Evolutionary conservation across 345 rosid species (phyloP).

Genomic region (Populus simonii): DNA sequence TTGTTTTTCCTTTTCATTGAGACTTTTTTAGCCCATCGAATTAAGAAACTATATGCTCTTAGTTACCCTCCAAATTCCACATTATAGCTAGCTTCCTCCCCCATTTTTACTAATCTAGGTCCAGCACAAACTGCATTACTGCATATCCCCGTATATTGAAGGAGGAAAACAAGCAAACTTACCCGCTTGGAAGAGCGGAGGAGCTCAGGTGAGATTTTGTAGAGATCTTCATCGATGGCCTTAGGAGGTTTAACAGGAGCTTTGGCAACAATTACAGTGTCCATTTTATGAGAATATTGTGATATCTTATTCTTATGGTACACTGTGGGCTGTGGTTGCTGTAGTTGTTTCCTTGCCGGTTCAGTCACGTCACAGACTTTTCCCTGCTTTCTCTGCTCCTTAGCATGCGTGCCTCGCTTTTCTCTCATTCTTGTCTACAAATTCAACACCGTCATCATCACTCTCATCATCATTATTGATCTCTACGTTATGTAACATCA

Average conservation of each 20-base stretch:
- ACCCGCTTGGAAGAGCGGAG: slow-evolving; percentile 40
- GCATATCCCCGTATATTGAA: too few relatives aligned
- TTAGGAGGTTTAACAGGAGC: slow-evolving; percentile 37
- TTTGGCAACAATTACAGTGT: not conserved
- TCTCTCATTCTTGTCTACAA: slow-evolving; percentile 40
- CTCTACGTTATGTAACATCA: not conserved
- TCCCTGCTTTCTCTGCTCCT: slow-evolving; percentile 51
- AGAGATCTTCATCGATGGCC: slow-evolving; percentile 87
- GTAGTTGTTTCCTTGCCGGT: slow-evolving; percentile 34
- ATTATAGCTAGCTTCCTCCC: too few relatives aligned
- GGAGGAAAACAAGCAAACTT: not conserved
- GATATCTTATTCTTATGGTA: not conserved
- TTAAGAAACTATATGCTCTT: too few relatives aligned
- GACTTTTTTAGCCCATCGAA: too few relatives aligned
- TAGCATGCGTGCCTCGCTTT: slow-evolving; percentile 37
- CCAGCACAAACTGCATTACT: too few relatives aligned
- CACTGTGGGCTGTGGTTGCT: not conserved
- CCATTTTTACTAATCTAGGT: too few relatives aligned
- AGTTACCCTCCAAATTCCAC: too few relatives aligned
- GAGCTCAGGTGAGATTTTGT: slow-evolving; percentile 81
- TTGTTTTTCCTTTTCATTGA: too few relatives aligned
- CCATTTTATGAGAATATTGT: not conserved
- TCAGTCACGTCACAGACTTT: slow-evolving; percentile 62
- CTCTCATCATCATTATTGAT: slow-evolving; percentile 2
- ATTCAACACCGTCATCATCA: not conserved